Base-by-base conservation (phyloP, 1,284 basidiomycete species). In the Garcileccinum viscosum region DNA sequence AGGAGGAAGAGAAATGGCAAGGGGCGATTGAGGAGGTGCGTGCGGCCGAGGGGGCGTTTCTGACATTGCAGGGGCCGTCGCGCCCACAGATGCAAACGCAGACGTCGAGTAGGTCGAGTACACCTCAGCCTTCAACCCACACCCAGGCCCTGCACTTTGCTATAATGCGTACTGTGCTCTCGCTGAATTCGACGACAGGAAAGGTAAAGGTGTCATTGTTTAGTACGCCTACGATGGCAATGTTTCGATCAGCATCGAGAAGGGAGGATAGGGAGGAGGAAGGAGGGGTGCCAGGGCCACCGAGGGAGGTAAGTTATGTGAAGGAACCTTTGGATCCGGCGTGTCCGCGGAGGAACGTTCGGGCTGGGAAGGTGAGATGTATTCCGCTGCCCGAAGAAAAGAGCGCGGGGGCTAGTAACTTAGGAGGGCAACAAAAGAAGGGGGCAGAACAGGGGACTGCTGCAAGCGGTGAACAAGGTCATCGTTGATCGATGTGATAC, bases 111-210 rank as follows among this genome's bases (percentile, higher is more conserved):
- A 27, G 47, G 47, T n/a, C 47, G 14, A 9, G 47, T 19, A 50
- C 47, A 24, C 47, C 47, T 50, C 47, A 50, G 47, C 24, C 47
- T 15, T 50, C 47, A 24, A 50, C 12, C 24, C 47, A 24, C 4
- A 50, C 47, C n/a, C 47, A 50, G 24, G 47, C 12, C n/a, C n/a
- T 19, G 40, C 80, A 5, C 76, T 80, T 32, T 62, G 1, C 82
- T 85, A 80, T 84, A 1, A 82, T 84, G 4, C 88, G 88, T 74
- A 90, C 87, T 75, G 88, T 93, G 7, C 76, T 93, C 11, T 90
- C 90, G 14, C 72, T 92, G 33, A 87, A 87, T 64, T 77, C 84
- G 17, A 85, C 84, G 71, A 85, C 83, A 40, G 87, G 87, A 67
- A 86, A 81, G 67, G 84, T 88, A 33, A 85, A 80, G 4, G 81